phyloP scores from a whole-genome alignment of 805 yeast genomes.

The Lipomyces oligophaga region DNA sequence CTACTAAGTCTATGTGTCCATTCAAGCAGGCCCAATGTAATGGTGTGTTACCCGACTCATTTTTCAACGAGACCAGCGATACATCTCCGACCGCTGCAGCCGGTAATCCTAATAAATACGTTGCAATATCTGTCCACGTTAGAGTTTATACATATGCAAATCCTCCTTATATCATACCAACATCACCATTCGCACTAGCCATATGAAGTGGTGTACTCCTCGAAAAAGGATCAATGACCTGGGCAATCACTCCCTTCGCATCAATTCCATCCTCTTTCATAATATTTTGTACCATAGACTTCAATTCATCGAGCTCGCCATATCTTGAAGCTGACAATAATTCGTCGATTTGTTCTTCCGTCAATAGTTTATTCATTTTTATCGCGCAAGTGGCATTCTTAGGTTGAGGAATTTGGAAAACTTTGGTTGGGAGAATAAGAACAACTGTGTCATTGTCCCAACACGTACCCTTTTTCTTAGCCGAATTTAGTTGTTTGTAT shows the following conservation, averaged over 20 bases:
- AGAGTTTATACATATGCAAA: neutral
- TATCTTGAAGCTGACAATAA: constrained; percentile 79
- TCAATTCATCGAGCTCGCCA: constrained; percentile 77
- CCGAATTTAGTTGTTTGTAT: too few species aligned
- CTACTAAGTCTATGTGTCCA: constrained; percentile 72
- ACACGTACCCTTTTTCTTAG: too few species aligned
- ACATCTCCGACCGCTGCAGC: neutral
- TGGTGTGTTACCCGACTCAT: constrained; percentile 88
- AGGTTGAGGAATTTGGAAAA: too few species aligned
- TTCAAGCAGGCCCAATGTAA: constrained; percentile 94
- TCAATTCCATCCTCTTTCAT: constrained; percentile 17
- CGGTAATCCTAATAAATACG: neutral
- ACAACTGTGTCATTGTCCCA: too few species aligned
- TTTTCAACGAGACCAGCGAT: constrained; percentile 48
- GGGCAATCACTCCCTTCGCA: constrained; percentile 39
- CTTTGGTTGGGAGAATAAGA: too few species aligned
- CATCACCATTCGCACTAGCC: constrained; percentile 95
- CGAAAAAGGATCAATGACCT: constrained; percentile 61
- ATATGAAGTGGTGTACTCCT: constrained; percentile 79
- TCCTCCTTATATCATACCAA: constrained; percentile 42
- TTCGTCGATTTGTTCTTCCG: constrained; percentile 76
- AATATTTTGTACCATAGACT: constrained; percentile 58
- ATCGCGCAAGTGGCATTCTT: neutral
- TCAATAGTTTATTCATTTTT: constrained; percentile 12
- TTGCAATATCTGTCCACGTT: too few species aligned